phyloP scores from a whole-genome alignment of 1,139 yeast genomes.

The Saccharomycopsis hybrid region DNA sequence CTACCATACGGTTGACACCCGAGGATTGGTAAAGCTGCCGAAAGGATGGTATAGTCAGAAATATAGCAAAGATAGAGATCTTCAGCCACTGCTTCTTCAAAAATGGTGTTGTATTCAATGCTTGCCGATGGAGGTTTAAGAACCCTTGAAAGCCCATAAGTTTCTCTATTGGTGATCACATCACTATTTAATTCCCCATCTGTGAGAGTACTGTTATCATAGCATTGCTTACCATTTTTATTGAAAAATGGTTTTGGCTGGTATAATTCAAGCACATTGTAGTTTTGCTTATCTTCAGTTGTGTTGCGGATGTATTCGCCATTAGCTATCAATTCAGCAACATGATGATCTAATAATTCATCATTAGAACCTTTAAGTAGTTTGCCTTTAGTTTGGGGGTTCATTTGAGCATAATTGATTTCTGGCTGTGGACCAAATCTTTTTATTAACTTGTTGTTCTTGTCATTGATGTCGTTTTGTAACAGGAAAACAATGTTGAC shows the following conservation, averaged over 20 bases:
- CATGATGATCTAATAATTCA: too few species aligned
- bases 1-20: constrained; percentile 6
- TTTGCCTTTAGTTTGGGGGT: too few species aligned
- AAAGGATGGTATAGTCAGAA: constrained; percentile 9
- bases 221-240: not conserved
- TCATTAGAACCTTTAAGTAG: too few species aligned
- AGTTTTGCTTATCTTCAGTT: not conserved
- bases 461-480: constrained; percentile 3
- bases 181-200: not conserved
- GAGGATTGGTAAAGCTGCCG: not conserved
- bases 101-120: not conserved
- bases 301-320: not conserved
- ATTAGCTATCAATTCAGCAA: too few species aligned
- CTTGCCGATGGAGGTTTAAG: not conserved
- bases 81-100: not conserved
- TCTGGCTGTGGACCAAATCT: constrained; percentile 13
- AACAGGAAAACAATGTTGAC: constrained; percentile 1
- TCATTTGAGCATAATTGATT: constrained; percentile 1
- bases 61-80: constrained; percentile 8
- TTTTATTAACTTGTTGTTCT: not conserved
- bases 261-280: not conserved
- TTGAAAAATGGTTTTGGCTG: not conserved
- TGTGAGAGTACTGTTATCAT: not conserved
- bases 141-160: constrained; percentile 1
- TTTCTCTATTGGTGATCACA: not conserved